phyloP scores from a whole-genome alignment of 148 eudicot genomes.

The Rhododendron ferrugineum region DNA sequence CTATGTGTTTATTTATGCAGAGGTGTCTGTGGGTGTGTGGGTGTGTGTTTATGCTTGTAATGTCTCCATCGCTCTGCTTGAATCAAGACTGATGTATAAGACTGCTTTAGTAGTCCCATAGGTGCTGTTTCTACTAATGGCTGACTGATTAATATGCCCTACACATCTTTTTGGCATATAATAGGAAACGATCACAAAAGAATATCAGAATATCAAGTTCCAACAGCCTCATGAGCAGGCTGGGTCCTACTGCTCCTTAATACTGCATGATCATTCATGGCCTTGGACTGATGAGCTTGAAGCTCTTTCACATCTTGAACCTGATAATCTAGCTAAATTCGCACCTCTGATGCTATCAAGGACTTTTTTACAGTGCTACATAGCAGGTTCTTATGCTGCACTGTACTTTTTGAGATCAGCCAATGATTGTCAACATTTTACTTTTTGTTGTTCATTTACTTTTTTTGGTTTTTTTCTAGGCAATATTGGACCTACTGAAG shows the following conservation, averaged over 20 bases:
- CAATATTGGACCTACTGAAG: conserved; percentile 58
- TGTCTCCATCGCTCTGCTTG: background rate
- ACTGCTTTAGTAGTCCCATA: background rate
- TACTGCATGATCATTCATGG: conserved; percentile 62
- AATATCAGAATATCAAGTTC: conserved; percentile 69
- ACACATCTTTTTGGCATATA: background rate
- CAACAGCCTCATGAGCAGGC: conserved; percentile 92
- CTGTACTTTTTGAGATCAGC: background rate
- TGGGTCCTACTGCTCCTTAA: conserved; percentile 62
- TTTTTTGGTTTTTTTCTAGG: conserved; percentile 25
- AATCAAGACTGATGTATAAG: background rate
- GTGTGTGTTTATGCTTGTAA: background rate
- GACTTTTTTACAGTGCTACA: conserved; percentile 63
- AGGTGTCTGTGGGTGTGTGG: background rate
- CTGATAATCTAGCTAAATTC: conserved; percentile 51
- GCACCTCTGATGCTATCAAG: conserved; percentile 66
- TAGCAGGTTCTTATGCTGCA: conserved; percentile 47
- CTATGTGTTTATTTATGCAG: background rate
- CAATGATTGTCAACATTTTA: background rate
- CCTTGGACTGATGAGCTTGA: conserved; percentile 83
- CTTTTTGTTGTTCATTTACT: background rate
- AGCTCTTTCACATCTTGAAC: conserved; percentile 55
- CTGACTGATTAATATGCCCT: background rate
- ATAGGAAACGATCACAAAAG: conserved; percentile 64
- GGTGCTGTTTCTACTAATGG: background rate